Evolutionary conservation across 495 filamentous ascomycete genomes (phyloP).

Genomic region (Hypoxylon fragiforme): DNA sequence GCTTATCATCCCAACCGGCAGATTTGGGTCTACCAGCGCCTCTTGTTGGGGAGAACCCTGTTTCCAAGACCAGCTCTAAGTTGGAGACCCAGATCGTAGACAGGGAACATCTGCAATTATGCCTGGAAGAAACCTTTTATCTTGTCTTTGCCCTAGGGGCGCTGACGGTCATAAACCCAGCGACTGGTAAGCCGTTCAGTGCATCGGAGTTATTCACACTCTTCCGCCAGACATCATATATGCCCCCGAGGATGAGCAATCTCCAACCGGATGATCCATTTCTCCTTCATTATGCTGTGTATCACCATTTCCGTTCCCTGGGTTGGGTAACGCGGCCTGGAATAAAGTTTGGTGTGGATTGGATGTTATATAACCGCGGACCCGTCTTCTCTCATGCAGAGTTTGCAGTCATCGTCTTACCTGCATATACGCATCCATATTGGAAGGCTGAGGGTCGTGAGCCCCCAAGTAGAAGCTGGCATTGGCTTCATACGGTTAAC

Average conservation of each 20-base stretch:
- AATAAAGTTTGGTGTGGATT: constrained; percentile 94
- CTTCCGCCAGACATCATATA: constrained; percentile 69
- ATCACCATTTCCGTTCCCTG: constrained; percentile 94
- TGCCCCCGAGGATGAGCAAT: constrained; percentile 56
- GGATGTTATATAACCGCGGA: constrained; percentile 90
- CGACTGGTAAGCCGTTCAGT: constrained; percentile 51
- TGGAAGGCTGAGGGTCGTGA: constrained; percentile 62
- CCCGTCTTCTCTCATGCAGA: constrained; percentile 94
- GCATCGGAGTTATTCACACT: constrained; percentile 61
- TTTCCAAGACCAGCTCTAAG: constrained; percentile 1
- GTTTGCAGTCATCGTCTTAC: constrained; percentile 82
- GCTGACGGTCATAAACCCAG: constrained; percentile 65
- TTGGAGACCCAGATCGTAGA: constrained; percentile 56
- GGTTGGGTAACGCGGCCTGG: constrained; percentile 96
- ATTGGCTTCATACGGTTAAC: constrained; percentile 90
- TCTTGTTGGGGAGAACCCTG: neutral
- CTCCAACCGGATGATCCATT: constrained; percentile 78
- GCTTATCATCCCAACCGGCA: constrained; percentile 9
- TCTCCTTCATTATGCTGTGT: constrained; percentile 81
- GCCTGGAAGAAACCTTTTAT: constrained; percentile 91
- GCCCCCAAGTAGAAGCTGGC: constrained; percentile 66
- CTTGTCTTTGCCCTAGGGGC: constrained; percentile 79
- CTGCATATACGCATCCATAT: constrained; percentile 74
- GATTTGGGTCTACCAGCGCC: constrained; percentile 20
- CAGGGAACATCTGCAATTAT: constrained; percentile 89